Evolutionary conservation across 148 eudicot genomes (phyloP).

Genomic region (Nepenthes mirabilis): DNA sequence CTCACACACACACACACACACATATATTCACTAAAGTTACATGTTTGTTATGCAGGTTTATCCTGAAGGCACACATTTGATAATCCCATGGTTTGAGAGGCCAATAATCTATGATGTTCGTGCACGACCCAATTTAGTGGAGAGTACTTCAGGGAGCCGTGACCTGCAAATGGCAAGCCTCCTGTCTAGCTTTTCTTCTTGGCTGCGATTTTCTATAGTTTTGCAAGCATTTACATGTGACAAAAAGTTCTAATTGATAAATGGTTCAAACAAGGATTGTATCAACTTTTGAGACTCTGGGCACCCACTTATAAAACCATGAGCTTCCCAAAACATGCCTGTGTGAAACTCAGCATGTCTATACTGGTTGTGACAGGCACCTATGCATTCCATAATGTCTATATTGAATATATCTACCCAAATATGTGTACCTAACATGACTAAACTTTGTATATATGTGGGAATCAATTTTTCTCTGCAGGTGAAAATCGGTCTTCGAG

Average conservation of each 20-base stretch:
- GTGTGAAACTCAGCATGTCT: too few relatives aligned
- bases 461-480: constrained; percentile 10
- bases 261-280: too few relatives aligned
- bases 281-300: too few relatives aligned
- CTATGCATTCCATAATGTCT: too few relatives aligned
- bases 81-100: constrained; percentile 76
- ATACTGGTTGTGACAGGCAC: too few relatives aligned
- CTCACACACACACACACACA: neutral
- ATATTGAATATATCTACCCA: too few relatives aligned
- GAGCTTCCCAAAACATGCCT: too few relatives aligned
- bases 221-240: too few relatives aligned
- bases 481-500: constrained; percentile 76
- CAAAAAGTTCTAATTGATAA: too few relatives aligned
- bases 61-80: constrained; percentile 74
- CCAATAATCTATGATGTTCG: constrained; percentile 72
- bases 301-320: too few relatives aligned
- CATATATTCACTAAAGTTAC: neutral
- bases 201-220: neutral
- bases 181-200: neutral
- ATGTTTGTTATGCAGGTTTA: constrained; percentile 33
- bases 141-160: constrained; percentile 75
- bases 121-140: constrained; percentile 68
- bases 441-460: too few relatives aligned
- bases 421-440: too few relatives aligned
- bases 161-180: constrained; percentile 80